A percentile compares a stretch with the other conserved stretches of the same genome.
Evolutionary conservation across 306 rosid genomes (phyloP).

Genomic region (Psophocarpus tetragonolobus): DNA sequence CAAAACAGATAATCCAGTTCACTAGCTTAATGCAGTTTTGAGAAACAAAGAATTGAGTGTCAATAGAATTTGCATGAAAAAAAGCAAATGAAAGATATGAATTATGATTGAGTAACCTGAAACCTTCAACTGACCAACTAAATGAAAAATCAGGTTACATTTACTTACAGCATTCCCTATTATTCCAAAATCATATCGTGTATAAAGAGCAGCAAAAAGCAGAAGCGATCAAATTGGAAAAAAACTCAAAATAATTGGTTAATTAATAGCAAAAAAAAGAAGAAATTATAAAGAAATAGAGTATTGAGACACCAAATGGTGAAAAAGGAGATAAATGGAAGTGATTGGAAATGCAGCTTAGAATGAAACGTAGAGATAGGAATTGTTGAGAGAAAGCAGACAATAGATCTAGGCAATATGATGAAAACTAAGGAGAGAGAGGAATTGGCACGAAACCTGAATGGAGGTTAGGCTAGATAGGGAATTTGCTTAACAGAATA

Average conservation of each 20-base stretch:
- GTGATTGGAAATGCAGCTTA: neutral
- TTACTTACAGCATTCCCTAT: neutral
- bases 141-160: neutral
- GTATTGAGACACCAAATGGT: neutral
- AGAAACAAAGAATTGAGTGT: neutral
- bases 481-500: conserved; percentile 23
- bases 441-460: conserved; percentile 27
- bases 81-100: neutral
- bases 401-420: conserved; percentile 11
- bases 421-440: neutral
- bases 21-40: conserved; percentile 13
- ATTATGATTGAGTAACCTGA: neutral
- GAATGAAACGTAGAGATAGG: conserved; percentile 13
- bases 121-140: neutral
- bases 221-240: conserved; percentile 4
- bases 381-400: neutral
- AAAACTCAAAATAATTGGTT: neutral
- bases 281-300: conserved; percentile 17
- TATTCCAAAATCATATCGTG: neutral
- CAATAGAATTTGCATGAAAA: neutral
- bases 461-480: conserved; percentile 8
- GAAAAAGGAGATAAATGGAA: conserved; percentile 3
- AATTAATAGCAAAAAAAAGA: neutral
- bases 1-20: neutral
- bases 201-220: neutral